phyloP scores from a whole-genome alignment of 306 rosid species.

The Lablab purpureus region DNA sequence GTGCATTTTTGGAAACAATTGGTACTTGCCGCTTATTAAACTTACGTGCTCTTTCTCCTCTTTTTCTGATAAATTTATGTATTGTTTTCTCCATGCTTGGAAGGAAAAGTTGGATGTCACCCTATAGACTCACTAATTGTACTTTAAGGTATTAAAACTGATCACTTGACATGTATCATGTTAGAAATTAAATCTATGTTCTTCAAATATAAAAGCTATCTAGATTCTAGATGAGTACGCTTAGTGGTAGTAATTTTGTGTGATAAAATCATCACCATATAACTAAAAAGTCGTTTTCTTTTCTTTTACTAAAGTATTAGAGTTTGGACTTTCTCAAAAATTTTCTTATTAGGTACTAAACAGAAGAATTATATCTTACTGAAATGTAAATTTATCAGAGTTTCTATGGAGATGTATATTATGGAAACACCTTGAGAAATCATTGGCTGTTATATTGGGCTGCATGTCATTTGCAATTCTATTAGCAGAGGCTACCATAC shows the following conservation, averaged over 20 bases:
- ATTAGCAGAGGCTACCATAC: conserved; percentile 93
- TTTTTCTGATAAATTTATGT: not conserved
- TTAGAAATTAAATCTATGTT: not conserved
- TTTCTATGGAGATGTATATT: conserved; percentile 90
- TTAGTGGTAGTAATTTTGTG: not conserved
- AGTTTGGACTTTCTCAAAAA: not conserved
- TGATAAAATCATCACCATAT: conserved; percentile 7
- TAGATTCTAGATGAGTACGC: not conserved
- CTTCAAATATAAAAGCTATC: not conserved
- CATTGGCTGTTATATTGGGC: conserved; percentile 72
- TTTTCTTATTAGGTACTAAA: not conserved
- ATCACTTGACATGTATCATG: not conserved
- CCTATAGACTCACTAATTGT: not conserved
- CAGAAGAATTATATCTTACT: conserved; percentile 36
- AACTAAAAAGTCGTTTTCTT: conserved; percentile 2
- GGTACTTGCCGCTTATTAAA: conserved; percentile 61
- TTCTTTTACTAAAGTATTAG: not conserved
- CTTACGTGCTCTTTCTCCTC: conserved; percentile 15
- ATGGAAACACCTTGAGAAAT: conserved; percentile 73
- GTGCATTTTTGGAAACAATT: conserved; percentile 69
- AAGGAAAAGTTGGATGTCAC: conserved; percentile 9
- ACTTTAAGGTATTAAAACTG: not conserved
- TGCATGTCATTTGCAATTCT: conserved; percentile 83
- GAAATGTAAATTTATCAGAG: conserved; percentile 61
- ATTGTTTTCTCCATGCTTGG: not conserved